Percentiles rank a stretch among this genome's conserved stretches.
phyloP scores from a whole-genome alignment of 192 early-diverging fungal species.

The Gryganskiella cystojenkinii region DNA sequence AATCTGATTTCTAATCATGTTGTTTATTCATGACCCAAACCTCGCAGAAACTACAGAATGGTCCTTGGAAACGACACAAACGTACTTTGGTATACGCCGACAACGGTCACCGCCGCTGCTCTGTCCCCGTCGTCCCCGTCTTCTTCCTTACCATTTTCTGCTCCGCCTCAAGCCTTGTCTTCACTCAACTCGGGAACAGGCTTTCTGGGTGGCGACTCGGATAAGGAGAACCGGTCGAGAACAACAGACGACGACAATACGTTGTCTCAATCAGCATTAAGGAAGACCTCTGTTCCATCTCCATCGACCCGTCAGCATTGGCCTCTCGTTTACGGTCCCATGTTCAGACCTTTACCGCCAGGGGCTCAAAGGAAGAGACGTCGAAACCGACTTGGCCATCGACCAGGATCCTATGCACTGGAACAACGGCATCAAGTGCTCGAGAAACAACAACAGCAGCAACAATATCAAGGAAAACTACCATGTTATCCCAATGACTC shows the following conservation, averaged over 20 bases:
- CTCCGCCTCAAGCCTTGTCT: neutral
- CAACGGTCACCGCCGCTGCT: neutral
- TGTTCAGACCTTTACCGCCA: neutral
- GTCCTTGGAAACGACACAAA: slow-evolving; percentile 5
- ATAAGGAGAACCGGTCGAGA: too few relatives aligned
- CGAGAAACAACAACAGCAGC: neutral
- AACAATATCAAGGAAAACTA: too few relatives aligned
- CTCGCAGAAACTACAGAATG: neutral
- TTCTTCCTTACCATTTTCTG: neutral
- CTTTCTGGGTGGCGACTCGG: too few relatives aligned
- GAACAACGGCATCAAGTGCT: neutral
- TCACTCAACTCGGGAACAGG: too few relatives aligned
- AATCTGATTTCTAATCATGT: too few relatives aligned
- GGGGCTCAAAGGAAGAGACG: neutral
- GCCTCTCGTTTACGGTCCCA: too few relatives aligned
- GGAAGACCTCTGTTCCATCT: too few relatives aligned
- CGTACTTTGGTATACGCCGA: slow-evolving; percentile 23
- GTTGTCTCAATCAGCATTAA: too few relatives aligned
- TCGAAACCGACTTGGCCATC: neutral
- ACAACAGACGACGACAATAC: too few relatives aligned
- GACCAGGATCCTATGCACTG: neutral
- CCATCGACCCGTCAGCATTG: too few relatives aligned
- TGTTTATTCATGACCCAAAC: too few relatives aligned
- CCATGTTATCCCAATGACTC: slow-evolving; percentile 16
- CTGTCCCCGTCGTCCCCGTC: neutral